Evolutionary conservation across 345 rosid genomes (phyloP), one percentile per base, ranked within the genome.

Genomic region (Aurinia saxatilis): DNA sequence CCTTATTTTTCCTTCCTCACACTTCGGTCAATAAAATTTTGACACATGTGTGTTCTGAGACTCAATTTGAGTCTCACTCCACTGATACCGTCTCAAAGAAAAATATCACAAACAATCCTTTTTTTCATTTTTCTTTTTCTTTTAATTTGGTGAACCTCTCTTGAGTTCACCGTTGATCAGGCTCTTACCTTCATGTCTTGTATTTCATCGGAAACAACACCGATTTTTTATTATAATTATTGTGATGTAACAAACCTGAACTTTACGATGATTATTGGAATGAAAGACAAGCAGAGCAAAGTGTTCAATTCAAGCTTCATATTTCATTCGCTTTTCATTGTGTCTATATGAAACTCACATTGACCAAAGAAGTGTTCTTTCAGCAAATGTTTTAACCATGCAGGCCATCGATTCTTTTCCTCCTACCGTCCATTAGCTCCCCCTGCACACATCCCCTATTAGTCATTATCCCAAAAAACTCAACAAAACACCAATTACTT

Each of bases 291-390:
- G 76, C 67, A 48, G 90, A 86, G 65, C 97, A 95, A 48, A 95
- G 81, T 8, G 74, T 77, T 44, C 99, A 93, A 71, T 93, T 97
- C 67, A 93, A 78, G 70, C 99, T 79, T 90, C 99, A 87, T 90
- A 53, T 93, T 93, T 73, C 99, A 90, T 74, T 93, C 99, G 36
- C 84, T 93, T 82, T 87, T 90, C 57, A 80, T 81, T 23, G 92
- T 82, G 77, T 86, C 87, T 12, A 59, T 79, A 70, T 93, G 99
- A 10, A 42, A 30, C 68, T 79, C 77, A 79, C 99, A 93, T 62
- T 90, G 97, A 73, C 73, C 88, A 75, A 93, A 93, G 75, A 90
- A 93, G 4, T 69, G 73, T 57, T 84, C 83, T 8, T 67, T 61
- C 1, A 93, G 77, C 62, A 93, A 75, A 25, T 90, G 92, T 64